Conservation (phyloP, 2,329 filamentous ascomycete genomes). For the Orbilia javanica region DNA sequence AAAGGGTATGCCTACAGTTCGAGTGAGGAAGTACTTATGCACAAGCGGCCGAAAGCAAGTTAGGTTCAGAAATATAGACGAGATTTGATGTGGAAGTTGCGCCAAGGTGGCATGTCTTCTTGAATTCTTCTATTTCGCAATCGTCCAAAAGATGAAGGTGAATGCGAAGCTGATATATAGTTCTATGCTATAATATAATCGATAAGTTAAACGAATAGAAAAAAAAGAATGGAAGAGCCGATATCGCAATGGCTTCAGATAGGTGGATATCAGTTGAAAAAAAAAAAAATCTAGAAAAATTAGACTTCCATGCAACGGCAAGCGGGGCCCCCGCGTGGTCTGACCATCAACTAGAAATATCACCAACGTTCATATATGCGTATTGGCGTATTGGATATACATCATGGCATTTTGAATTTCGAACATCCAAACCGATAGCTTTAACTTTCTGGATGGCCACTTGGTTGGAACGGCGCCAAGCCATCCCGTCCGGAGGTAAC, state of each 20-base stretch:
- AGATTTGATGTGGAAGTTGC: slow-evolving; percentile 2
- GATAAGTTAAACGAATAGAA: background rate
- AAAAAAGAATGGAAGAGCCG: background rate
- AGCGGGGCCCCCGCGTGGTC: slow-evolving; percentile 8
- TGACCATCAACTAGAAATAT: slow-evolving; percentile 14
- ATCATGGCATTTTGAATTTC: background rate
- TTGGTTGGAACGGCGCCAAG: background rate
- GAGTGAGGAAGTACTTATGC: background rate
- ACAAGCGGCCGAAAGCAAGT: background rate
- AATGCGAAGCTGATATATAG: background rate
- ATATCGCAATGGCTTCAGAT: slow-evolving; percentile 9
- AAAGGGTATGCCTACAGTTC: background rate
- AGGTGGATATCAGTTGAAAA: slow-evolving; percentile 11
- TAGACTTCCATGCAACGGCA: background rate
- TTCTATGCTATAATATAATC: too few relatives aligned
- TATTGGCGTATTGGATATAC: too few relatives aligned
- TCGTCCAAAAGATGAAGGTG: background rate
- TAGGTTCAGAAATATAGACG: background rate
- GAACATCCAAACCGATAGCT: background rate
- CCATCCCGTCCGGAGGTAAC: background rate
- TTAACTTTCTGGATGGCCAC: background rate
- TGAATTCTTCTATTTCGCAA: background rate
- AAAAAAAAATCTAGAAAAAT: too few relatives aligned
- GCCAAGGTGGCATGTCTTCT: slow-evolving; percentile 28
- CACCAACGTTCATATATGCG: background rate